A percentile compares a stretch with the other conserved stretches of the same genome.
Conservation (phyloP, 768 basidiomycete genomes). For the Lactarius sanguifluus region DNA sequence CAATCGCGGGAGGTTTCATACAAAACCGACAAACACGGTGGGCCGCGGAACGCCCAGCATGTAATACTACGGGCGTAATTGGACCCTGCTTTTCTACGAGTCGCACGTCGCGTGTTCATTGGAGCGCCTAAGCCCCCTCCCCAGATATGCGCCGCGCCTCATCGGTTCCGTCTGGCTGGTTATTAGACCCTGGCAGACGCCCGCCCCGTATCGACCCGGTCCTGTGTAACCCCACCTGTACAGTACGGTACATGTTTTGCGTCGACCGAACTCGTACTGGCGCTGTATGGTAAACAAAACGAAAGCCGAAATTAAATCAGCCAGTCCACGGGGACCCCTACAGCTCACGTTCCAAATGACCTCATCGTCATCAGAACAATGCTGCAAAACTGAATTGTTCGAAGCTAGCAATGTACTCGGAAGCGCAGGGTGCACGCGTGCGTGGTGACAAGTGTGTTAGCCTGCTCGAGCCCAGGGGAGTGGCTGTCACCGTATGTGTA, state of each 20-base stretch:
- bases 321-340: not conserved
- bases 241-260: not conserved
- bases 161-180: not conserved
- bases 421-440: not conserved
- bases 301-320: not conserved
- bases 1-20: not conserved
- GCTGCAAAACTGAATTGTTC: not conserved
- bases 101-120: not conserved
- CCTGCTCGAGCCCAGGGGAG: not conserved
- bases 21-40: not conserved
- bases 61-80: not conserved
- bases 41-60: not conserved
- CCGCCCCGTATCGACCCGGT: not conserved
- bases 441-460: not conserved
- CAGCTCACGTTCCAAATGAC: not conserved
- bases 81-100: not conserved
- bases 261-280: not conserved
- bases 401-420: not conserved
- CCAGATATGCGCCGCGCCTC: not conserved
- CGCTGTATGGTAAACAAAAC: not conserved
- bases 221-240: not conserved
- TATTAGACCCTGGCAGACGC: not conserved
- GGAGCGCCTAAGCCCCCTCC: not conserved
- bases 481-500: not conserved
- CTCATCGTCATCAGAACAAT: not conserved